A percentile compares a stretch with the other conserved stretches of the same genome.
phyloP scores from a whole-genome alignment of 306 rosid genomes.

The Lathyrus oleraceus region DNA sequence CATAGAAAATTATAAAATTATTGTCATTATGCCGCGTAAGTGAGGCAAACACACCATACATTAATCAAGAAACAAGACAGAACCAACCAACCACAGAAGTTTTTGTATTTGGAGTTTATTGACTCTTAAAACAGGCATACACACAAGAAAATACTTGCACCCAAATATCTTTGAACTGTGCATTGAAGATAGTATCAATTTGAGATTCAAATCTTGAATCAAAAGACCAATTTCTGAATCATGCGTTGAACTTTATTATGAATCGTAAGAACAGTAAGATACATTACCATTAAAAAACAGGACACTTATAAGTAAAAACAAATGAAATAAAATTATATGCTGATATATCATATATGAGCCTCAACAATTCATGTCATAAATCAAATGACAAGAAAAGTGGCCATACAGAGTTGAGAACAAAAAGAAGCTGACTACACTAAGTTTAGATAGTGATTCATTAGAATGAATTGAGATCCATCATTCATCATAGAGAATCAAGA shows the following conservation, averaged over 20 bases:
- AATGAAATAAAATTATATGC: too few species aligned
- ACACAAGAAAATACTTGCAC: too few species aligned
- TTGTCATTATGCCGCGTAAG: neutral
- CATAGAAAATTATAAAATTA: slow-evolving; percentile 34
- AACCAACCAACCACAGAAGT: neutral
- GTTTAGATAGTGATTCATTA: neutral
- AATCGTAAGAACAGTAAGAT: neutral
- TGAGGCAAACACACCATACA: neutral
- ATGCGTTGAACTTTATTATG: neutral
- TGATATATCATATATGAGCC: neutral
- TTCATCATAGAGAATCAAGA: neutral
- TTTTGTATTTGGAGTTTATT: neutral
- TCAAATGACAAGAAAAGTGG: neutral
- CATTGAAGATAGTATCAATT: too few species aligned
- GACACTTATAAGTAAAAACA: neutral
- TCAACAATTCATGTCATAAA: neutral
- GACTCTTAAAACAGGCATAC: neutral
- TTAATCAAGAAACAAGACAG: slow-evolving; percentile 14
- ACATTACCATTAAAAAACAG: neutral
- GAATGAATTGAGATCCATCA: neutral
- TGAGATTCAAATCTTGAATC: neutral
- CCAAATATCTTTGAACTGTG: too few species aligned
- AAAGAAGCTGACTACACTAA: neutral
- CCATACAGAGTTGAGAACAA: neutral
- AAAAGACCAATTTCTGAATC: neutral